A percentile compares a stretch with the other conserved stretches of the same genome.
phyloP scores from a whole-genome alignment of 1,139 yeast species.

The Diutina catenulata region DNA sequence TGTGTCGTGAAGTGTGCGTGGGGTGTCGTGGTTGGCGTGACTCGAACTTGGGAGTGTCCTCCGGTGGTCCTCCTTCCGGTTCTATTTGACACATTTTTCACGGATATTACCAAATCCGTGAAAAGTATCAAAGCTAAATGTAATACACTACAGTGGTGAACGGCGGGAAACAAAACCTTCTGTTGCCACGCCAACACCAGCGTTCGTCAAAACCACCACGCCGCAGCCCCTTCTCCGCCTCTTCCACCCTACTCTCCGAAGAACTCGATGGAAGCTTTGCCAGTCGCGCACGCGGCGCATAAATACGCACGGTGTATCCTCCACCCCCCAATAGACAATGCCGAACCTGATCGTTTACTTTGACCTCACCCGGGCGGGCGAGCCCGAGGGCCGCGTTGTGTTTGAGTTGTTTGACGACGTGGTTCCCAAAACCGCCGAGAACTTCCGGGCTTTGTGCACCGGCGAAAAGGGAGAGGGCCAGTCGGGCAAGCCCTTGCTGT shows the following conservation, averaged over 20 bases:
- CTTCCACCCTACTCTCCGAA: neutral
- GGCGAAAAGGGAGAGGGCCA: slow-evolving; percentile 72
- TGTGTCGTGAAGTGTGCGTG: too few relatives aligned
- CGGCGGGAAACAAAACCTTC: too few relatives aligned
- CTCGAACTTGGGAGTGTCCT: too few relatives aligned
- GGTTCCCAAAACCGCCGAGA: slow-evolving; percentile 90
- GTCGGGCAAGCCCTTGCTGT: slow-evolving; percentile 49
- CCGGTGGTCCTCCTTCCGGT: too few relatives aligned
- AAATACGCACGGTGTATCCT: neutral
- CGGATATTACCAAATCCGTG: too few relatives aligned
- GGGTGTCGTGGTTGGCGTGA: too few relatives aligned
- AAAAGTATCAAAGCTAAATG: too few relatives aligned
- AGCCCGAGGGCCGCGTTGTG: slow-evolving; percentile 55
- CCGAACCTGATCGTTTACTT: slow-evolving; percentile 8
- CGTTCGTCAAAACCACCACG: neutral
- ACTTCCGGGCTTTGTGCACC: slow-evolving; percentile 81
- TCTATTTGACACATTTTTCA: too few relatives aligned
- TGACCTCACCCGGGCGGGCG: slow-evolving; percentile 21
- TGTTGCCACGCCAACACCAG: too few relatives aligned
- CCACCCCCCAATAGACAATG: neutral
- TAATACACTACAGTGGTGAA: too few relatives aligned
- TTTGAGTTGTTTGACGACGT: slow-evolving; percentile 69
- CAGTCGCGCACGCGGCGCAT: neutral
- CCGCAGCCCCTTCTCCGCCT: neutral
- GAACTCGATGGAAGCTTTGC: neutral